Base-by-base conservation (phyloP, 2,329 filamentous ascomycete genomes). In the Pestalotiopsis sp. region DNA sequence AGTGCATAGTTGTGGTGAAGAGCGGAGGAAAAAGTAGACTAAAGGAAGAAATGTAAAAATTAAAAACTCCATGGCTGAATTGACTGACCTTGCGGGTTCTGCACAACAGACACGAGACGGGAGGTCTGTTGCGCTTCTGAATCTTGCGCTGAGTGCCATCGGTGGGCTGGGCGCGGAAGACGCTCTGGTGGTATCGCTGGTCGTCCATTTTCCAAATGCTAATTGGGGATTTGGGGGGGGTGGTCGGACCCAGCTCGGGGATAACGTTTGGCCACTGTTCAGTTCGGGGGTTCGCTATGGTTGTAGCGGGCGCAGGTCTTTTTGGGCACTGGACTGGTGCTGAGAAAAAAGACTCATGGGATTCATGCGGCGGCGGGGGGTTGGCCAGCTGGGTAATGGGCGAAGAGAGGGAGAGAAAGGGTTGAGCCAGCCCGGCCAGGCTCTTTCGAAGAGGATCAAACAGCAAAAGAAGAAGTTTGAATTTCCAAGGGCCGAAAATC, bases 91-190 rank as follows among this genome's bases (percentile, higher is more conserved):
- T 80, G 69, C 78, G 73, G 41, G 75, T 79, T 59, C 79, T 74
- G 59, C 78, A 80, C 52, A 79, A 62, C 23, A 79, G 74, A 71
- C 78, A 80, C 45, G 77, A 79, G 4, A 80, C 78, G 31, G 78
- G 78, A 65, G 78, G 78, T 56, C 78, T 75, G 70, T 80, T 80
- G 68, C 78, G 77, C 73, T 79, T 79, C 69, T 80, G 78, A 14
- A 79, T 79, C 74, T 80, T 80, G 49, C 78, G 77, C 68, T 78
- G 77, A 49, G 74, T 68, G 65, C 76, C 77, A 64, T 79, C 76
- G 64, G 73, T 75, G 41, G 77, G 77, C 66, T 79, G 78, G 25
- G 78, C 78, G 70, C 78, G 78, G 71, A 80, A 80, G 72, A 80
- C 78, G 69, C 73, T 78, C 66, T 78, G 79, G 70, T 78, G 76